These are phyloP conservation scores for Wickerhamomyces bovis DNA, from an alignment of 805 yeast genomes.

Conservation along the genomic window DNA sequence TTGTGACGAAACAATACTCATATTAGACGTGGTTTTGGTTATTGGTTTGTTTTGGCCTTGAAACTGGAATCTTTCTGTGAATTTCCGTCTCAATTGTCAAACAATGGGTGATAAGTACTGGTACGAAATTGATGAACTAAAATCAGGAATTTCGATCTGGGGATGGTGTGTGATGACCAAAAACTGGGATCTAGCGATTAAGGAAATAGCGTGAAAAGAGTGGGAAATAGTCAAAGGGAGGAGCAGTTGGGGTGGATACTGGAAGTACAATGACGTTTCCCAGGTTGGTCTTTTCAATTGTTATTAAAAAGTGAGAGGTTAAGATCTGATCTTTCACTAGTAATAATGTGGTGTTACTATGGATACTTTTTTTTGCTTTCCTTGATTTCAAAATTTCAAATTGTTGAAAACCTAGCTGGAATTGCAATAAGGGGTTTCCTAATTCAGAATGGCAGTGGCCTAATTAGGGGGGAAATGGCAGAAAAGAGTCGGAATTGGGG, in stretches of 20 bases:
- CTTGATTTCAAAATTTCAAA: not conserved
- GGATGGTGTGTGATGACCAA: not conserved
- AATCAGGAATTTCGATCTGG: not conserved
- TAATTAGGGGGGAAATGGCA: not conserved
- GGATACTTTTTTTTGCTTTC: not conserved
- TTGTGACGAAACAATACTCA: constrained; percentile 4
- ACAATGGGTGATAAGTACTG: not conserved
- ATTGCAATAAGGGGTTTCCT: not conserved
- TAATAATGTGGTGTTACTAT: not conserved
- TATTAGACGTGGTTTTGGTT: constrained; percentile 1
- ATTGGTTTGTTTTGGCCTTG: not conserved
- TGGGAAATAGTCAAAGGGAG: not conserved
- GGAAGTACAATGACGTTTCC: not conserved
- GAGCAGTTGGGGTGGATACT: not conserved
- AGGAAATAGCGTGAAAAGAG: not conserved
- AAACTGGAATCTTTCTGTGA: not conserved
- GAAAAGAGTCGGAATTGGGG: too few species aligned
- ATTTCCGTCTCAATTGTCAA: not conserved
- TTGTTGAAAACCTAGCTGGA: not conserved
- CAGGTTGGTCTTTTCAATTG: not conserved
- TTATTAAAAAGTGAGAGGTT: not conserved
- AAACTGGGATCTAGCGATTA: not conserved
- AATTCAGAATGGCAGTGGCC: not conserved
- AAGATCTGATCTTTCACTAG: not conserved
- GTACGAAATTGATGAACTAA: not conserved